Percentiles rank a stretch among this genome's conserved stretches.
phyloP scores from a whole-genome alignment of 2,329 filamentous ascomycete genomes.

The Aspergillus sp. region DNA sequence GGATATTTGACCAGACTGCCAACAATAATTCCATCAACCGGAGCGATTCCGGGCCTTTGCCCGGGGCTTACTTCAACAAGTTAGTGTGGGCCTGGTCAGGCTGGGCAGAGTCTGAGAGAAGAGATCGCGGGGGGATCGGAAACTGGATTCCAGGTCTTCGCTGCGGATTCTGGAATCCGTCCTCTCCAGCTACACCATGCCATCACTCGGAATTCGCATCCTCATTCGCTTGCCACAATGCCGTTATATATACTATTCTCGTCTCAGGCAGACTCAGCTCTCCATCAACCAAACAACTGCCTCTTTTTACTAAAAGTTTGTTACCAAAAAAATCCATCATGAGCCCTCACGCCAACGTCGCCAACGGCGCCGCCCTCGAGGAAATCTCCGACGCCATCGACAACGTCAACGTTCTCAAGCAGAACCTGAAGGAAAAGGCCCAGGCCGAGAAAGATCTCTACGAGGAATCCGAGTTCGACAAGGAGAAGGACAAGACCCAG shows the following conservation, averaged over 20 bases:
- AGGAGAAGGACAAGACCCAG: constrained; percentile 73
- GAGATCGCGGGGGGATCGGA: constrained; percentile 18
- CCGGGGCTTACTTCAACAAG: not conserved
- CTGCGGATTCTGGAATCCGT: constrained; percentile 36
- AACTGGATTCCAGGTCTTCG: constrained; percentile 24
- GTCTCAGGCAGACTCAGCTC: not conserved
- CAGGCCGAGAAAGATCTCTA: constrained; percentile 43
- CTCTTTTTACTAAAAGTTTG: not conserved
- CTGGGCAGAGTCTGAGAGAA: not conserved
- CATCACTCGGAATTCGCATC: constrained; percentile 1
- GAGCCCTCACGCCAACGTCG: constrained; percentile 49
- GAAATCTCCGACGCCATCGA: constrained; percentile 61
- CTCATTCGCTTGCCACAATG: constrained; percentile 2
- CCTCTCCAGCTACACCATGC: not conserved
- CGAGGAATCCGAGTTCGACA: constrained; percentile 66
- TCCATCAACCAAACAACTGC: not conserved
- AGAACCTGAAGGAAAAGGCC: constrained; percentile 47
- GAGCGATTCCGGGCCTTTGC: not conserved
- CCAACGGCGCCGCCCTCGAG: constrained; percentile 57
- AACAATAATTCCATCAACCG: constrained; percentile 6
- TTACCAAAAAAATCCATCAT: constrained; percentile 16
- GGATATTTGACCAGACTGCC: not conserved
- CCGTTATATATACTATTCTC: not conserved
- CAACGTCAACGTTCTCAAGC: constrained; percentile 60
- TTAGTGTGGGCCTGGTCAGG: not conserved